Base-by-base conservation (phyloP, 495 filamentous ascomycete genomes). In the Chaetomium cochliodes region DNA sequence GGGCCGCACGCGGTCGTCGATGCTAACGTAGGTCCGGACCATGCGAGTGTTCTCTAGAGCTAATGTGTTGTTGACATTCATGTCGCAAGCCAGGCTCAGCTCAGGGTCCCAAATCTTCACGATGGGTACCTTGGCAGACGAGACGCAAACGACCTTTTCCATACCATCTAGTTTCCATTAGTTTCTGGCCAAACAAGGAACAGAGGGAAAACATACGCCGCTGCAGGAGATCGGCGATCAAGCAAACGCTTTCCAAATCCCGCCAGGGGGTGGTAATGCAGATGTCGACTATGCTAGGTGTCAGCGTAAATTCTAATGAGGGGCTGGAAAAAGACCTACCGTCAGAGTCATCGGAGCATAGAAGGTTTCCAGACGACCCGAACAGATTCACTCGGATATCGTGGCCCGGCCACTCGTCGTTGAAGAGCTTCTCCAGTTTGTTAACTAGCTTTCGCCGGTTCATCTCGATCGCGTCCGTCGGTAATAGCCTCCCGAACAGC, bases 61-160 rank as follows among this genome's bases (percentile, higher is more conserved):
- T 52, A 93, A 68, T 3, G 93, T 93, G 67, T 97, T 98, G 78
- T 98, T 98, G 78, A 98, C 92, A 64, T 98, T 98, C 89, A 98
- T 94, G 73, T 98, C 94, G 69, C 92, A 97, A n/a, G 92, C 90
- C 63, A 98, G 80, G 44, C 85, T 78, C 26, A 97, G 82, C 75
- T 97, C 92, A 0, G 94, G 96, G 72, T 98, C 94, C 93, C 93
- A 98, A 54, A 97, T 93, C 78, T 98, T 98, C 59, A 98, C 94
- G 67, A 98, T 98, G 12, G 96, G 93, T 18, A 98, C 96, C 74
- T 97, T 97, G 16, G 94, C 94, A 46, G 89, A 89, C 25, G 90
- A 89, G 8, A 98, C 90, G 72, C 94, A 98, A 46, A 96, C 89
- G 11, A 98, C 92, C 66, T 88, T 88, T 76, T 97, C 82, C 94